Evolutionary conservation across 805 yeast genomes (phyloP).

Genomic region (Suhomyces prunicola): DNA sequence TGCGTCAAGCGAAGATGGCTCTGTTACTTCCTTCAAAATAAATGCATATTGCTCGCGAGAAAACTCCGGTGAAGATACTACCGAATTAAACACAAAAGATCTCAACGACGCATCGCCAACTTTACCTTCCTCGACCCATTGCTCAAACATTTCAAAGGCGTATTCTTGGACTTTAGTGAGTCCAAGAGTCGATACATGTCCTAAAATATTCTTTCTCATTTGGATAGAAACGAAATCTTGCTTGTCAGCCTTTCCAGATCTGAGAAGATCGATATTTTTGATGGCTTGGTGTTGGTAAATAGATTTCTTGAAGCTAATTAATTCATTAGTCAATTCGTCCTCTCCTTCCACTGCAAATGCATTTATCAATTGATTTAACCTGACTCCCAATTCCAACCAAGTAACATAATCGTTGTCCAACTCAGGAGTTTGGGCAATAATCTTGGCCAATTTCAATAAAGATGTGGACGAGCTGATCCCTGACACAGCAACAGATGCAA

Average conservation of each 20-base stretch:
- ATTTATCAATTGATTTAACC: conserved; percentile 30
- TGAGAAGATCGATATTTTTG: conserved; percentile 20
- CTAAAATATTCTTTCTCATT: conserved; percentile 39
- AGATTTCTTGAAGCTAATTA: conserved; percentile 28
- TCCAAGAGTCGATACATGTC: conserved; percentile 37
- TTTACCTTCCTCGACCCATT: conserved; percentile 19
- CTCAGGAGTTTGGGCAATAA: conserved; percentile 19
- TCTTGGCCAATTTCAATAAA: conserved; percentile 41
- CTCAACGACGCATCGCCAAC: conserved; percentile 44
- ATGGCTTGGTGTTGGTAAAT: conserved; percentile 32
- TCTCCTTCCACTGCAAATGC: conserved; percentile 26
- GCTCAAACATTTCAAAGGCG: conserved; percentile 29
- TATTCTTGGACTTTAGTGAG: conserved; percentile 35
- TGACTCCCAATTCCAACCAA: conserved; percentile 52
- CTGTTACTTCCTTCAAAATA: conserved; percentile 44
- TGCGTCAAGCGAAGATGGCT: conserved; percentile 55
- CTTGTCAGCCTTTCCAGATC: conserved; percentile 12
- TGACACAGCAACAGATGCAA: conserved; percentile 46
- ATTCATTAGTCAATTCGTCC: conserved; percentile 21
- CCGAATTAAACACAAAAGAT: conserved; percentile 41
- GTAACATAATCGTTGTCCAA: conserved; percentile 43
- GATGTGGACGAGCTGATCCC: conserved; percentile 42
- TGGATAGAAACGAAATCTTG: conserved; percentile 28
- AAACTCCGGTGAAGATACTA: conserved; percentile 36
- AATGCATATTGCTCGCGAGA: conserved; percentile 32